phyloP scores from a whole-genome alignment of 176 grass and related monocot genomes.

The Aegilops bicornis region DNA sequence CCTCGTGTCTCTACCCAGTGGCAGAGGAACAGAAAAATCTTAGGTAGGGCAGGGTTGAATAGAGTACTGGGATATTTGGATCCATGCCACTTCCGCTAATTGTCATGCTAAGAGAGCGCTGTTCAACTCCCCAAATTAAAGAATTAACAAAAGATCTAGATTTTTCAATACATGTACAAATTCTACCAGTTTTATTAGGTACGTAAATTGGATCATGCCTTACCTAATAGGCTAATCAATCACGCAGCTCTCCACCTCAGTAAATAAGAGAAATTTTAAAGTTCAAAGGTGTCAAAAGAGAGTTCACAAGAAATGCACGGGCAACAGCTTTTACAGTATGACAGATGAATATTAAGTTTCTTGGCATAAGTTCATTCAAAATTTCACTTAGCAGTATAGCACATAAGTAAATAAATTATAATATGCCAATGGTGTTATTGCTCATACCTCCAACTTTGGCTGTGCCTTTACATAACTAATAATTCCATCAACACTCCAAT shows the following conservation, averaged over 20 bases:
- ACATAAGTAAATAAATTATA: background rate
- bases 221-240: too few species aligned
- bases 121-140: too few species aligned
- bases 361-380: background rate
- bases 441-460: background rate
- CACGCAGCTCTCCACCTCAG: background rate
- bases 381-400: background rate
- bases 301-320: background rate
- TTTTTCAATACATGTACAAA: too few species aligned
- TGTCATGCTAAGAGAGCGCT: too few species aligned
- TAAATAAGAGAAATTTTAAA: background rate
- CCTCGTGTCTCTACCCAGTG: too few species aligned
- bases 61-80: too few species aligned
- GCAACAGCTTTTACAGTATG: background rate
- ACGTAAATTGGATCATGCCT: too few species aligned
- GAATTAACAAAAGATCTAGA: too few species aligned
- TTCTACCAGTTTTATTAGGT: too few species aligned
- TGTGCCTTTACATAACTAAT: background rate
- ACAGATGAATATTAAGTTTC: background rate
- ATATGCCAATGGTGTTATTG: background rate
- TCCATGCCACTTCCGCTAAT: too few species aligned
- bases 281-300: background rate
- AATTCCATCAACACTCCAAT: conserved; percentile 7
- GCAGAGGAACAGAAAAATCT: too few species aligned
- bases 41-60: too few species aligned